Evolutionary conservation across 371 early-diverging fungal species (phyloP).

Genomic region (Rhizopus sp.): DNA sequence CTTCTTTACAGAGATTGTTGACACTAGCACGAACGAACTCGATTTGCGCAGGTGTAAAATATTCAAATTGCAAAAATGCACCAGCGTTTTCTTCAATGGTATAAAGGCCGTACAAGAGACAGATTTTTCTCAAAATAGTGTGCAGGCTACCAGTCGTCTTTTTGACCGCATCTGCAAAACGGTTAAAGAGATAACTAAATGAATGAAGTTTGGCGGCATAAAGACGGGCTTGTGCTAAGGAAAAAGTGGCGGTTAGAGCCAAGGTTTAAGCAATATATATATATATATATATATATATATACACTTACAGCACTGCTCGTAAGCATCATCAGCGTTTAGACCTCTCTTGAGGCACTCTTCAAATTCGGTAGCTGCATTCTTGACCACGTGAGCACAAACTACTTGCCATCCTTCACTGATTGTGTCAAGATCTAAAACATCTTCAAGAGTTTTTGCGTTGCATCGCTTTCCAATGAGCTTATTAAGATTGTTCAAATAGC

Average conservation of each 20-base stretch:
- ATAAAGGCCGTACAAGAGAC: constrained; percentile 81
- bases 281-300: constrained; percentile 34
- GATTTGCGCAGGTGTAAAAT: constrained; percentile 76
- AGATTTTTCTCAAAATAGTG: constrained; percentile 65
- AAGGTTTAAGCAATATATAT: constrained; percentile 15
- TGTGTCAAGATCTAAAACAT: constrained; percentile 58
- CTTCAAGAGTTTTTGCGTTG: constrained; percentile 49
- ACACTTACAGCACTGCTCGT: constrained; percentile 74
- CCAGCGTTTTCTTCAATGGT: constrained; percentile 83
- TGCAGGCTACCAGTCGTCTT: constrained; percentile 49
- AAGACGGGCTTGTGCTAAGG: constrained; percentile 65
- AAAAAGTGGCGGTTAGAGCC: background rate
- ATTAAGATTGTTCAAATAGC: constrained; percentile 70
- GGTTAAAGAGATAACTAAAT: constrained; percentile 83
- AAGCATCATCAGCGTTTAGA: constrained; percentile 74
- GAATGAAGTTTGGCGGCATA: constrained; percentile 88
- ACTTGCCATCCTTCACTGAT: constrained; percentile 84
- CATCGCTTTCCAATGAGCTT: constrained; percentile 57
- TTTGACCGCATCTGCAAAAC: constrained; percentile 77
- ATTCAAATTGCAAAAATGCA: constrained; percentile 84
- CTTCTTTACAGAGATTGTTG: constrained; percentile 64
- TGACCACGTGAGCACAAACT: constrained; percentile 82
- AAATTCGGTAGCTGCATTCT: constrained; percentile 81
- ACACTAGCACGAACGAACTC: constrained; percentile 64
- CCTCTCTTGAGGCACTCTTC: constrained; percentile 69